Percentiles rank a stretch among this genome's conserved stretches.
These are phyloP conservation scores for Jasminum sambac DNA, from an alignment of 257 asterid genomes.

Conservation along the genomic window DNA sequence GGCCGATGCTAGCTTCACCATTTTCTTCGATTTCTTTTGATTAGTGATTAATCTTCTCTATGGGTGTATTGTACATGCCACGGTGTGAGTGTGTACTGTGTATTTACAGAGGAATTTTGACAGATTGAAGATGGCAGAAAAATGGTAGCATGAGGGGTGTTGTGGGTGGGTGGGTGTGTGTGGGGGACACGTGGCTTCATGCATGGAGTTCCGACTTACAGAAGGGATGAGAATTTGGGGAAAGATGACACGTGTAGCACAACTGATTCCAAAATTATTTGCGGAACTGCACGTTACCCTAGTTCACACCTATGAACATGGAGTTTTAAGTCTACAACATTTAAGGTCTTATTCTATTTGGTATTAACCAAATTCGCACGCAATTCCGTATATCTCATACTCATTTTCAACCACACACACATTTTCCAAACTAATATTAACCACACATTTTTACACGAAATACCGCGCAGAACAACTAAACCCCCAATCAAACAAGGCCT, in stretches of 20 bases:
- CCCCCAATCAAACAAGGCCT: no score
- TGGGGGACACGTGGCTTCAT: conserved; percentile 37
- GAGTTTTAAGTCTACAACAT: no score
- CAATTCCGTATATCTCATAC: no score
- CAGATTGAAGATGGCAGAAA: neutral
- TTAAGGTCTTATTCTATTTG: no score
- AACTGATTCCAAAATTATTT: neutral
- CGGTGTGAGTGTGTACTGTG: neutral
- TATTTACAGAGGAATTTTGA: neutral
- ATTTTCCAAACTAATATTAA: no score
- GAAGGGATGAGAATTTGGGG: neutral
- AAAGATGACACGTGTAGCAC: neutral
- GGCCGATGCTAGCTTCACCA: conserved; percentile 94
- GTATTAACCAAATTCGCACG: no score
- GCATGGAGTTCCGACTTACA: conserved; percentile 26
- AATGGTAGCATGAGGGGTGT: neutral
- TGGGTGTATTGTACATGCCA: no score
- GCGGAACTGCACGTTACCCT: neutral
- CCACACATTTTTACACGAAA: no score
- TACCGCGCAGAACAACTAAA: no score
- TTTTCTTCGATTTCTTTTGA: conserved; percentile 10
- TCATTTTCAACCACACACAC: no score
- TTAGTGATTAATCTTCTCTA: no score
- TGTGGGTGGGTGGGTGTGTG: neutral
- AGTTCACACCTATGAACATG: no score